These are phyloP conservation scores for Candida bentonensis DNA, from an alignment of 805 yeast species.

Conservation along the genomic window DNA sequence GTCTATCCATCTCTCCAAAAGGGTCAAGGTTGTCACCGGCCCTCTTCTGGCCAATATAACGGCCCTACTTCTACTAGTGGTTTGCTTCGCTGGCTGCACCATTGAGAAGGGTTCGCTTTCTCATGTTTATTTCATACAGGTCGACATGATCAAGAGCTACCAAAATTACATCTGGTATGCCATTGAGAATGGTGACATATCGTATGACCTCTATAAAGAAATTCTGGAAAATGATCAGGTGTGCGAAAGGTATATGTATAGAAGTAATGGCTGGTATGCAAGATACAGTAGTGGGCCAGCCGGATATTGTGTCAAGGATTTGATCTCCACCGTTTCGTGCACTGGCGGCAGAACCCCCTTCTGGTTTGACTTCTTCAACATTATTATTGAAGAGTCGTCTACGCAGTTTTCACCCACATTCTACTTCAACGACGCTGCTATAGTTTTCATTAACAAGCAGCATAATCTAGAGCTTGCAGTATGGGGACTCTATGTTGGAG, in stretches of 20 bases:
- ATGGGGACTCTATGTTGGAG: not conserved
- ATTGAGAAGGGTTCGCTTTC: not conserved
- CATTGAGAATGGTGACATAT: not conserved
- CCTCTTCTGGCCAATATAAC: too few relatives aligned
- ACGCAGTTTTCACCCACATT: not conserved
- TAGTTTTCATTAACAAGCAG: not conserved
- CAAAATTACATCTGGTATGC: not conserved
- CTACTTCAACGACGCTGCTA: not conserved
- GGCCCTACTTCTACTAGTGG: too few relatives aligned
- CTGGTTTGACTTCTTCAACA: not conserved
- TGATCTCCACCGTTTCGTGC: not conserved
- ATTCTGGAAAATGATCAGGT: not conserved
- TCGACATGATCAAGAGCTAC: not conserved
- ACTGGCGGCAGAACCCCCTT: not conserved
- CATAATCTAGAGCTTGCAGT: not conserved
- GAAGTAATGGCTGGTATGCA: not conserved
- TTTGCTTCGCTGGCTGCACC: constrained; percentile 10
- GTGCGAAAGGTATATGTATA: not conserved
- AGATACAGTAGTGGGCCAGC: not conserved
- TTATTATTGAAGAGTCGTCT: not conserved
- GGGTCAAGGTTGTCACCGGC: too few relatives aligned
- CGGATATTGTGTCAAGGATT: not conserved
- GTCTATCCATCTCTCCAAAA: too few relatives aligned
- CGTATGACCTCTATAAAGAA: not conserved
- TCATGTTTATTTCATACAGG: not conserved